phyloP scores from a whole-genome alignment of 306 rosid species.

The Oxytropis ochrocephala region DNA sequence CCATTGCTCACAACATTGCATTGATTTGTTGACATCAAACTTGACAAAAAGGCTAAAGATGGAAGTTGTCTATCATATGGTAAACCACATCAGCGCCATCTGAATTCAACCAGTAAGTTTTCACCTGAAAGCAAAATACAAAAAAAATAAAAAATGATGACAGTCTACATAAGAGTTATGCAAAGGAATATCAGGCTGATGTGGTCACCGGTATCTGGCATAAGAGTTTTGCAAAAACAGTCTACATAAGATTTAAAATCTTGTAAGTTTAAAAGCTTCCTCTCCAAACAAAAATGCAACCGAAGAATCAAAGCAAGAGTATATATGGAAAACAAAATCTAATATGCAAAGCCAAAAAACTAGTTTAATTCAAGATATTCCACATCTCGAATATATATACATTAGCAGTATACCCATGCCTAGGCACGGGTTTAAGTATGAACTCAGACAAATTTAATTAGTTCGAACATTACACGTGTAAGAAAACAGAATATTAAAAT shows the following conservation, averaged over 20 bases:
- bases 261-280: background rate
- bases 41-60: conserved; percentile 32
- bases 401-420: too few relatives aligned
- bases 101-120: conserved; percentile 88
- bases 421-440: too few relatives aligned
- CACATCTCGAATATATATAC: background rate
- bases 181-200: background rate
- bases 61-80: conserved; percentile 86
- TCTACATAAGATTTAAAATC: too few relatives aligned
- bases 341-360: background rate
- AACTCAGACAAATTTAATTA: too few relatives aligned
- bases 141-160: background rate
- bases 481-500: too few relatives aligned
- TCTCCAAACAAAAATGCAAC: background rate
- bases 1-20: conserved; percentile 16
- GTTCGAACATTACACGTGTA: too few relatives aligned
- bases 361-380: background rate
- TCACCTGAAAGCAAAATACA: conserved; percentile 57
- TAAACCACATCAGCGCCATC: conserved; percentile 90
- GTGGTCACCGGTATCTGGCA: background rate
- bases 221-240: background rate
- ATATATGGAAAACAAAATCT: background rate
- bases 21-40: conserved; percentile 15
- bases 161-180: too few relatives aligned
- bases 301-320: background rate